Conservation (phyloP, 2,329 filamentous ascomycete genomes). For the Colletotrichum chrysophilum region DNA sequence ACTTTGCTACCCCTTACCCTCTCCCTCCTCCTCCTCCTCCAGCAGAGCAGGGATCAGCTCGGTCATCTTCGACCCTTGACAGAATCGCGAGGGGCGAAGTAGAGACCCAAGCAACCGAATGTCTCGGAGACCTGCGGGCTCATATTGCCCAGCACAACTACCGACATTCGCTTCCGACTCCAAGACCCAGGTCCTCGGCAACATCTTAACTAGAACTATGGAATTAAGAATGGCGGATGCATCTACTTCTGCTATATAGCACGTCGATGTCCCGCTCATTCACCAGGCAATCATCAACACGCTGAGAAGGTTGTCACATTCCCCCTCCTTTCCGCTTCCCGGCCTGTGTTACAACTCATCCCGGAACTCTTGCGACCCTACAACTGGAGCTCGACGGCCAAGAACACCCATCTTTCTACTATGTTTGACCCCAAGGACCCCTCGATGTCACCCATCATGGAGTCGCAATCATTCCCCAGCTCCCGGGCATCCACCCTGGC, state of each 20-base stretch:
- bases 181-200: constrained; percentile 7
- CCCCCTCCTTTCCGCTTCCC: neutral
- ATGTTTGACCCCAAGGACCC: constrained; percentile 3
- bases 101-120: neutral
- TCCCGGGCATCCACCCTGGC: neutral
- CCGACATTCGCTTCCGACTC: neutral
- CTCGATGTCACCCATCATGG: neutral
- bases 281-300: neutral
- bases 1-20: neutral
- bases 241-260: neutral
- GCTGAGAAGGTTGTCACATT: neutral
- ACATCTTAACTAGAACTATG: neutral
- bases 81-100: neutral
- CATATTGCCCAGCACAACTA: neutral
- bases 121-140: constrained; percentile 11
- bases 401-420: neutral
- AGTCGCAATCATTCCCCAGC: neutral
- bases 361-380: neutral
- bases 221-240: neutral
- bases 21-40: neutral
- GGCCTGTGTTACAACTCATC: neutral
- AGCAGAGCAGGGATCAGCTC: neutral
- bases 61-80: neutral
- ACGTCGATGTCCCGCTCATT: neutral
- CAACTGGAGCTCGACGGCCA: neutral